These are phyloP conservation scores for Leishmania arabica DNA, from an alignment of 208 protist genomes.

Conservation along the genomic window DNA sequence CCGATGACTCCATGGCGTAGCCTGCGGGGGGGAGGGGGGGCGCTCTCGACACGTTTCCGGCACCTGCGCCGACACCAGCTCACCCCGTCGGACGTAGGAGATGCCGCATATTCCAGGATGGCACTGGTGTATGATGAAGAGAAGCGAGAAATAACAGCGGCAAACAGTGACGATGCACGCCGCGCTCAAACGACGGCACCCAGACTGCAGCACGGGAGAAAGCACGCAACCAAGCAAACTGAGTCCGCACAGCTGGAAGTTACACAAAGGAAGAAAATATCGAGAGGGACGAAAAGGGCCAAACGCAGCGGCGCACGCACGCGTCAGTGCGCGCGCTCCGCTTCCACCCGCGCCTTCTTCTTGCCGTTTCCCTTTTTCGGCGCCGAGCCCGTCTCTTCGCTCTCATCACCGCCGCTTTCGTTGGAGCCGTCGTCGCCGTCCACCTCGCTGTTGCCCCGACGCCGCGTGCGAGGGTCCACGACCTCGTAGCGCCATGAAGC, in stretches of 20 bases:
- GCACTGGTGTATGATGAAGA: not conserved
- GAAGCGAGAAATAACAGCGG: not conserved
- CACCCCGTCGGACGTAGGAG: not conserved
- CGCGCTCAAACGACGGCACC: not conserved
- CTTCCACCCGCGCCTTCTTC: conserved; percentile 35
- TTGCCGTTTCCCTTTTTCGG: conserved; percentile 2
- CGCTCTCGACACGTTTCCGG: not conserved
- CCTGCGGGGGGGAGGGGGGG: not conserved
- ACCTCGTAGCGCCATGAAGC: conserved; percentile 78
- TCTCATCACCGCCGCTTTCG: conserved; percentile 13
- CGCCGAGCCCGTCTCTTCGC: not conserved
- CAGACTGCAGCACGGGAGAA: not conserved
- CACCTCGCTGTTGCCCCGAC: conserved; percentile 24
- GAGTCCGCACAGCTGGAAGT: not conserved
- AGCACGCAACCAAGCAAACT: not conserved
- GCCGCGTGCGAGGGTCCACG: conserved; percentile 61
- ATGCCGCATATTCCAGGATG: not conserved
- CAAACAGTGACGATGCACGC: not conserved
- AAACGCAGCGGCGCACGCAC: not conserved
- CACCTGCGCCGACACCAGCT: not conserved
- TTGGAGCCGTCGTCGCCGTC: conserved; percentile 15
- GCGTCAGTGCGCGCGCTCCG: not conserved
- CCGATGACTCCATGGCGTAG: not conserved
- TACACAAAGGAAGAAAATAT: not conserved
- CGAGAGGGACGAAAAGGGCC: not conserved